phyloP scores from a whole-genome alignment of 2,329 filamentous ascomycete genomes.

The Trichoderma sp. region DNA sequence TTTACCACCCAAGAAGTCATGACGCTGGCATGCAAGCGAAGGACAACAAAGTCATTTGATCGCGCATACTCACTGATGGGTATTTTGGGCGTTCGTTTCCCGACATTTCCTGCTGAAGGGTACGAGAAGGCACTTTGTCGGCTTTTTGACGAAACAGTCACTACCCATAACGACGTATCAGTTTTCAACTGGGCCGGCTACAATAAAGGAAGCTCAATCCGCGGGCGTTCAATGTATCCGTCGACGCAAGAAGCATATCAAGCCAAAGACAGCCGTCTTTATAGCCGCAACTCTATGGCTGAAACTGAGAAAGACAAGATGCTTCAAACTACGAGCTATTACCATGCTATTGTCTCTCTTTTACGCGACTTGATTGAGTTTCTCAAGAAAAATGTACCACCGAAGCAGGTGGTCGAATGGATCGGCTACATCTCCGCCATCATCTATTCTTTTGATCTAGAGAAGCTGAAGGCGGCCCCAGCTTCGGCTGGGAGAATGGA shows the following conservation, averaged over 20 bases:
- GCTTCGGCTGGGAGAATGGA: neutral
- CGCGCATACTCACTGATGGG: constrained; percentile 26
- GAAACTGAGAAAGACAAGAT: constrained; percentile 9
- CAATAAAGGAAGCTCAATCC: constrained; percentile 20
- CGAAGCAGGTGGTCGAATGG: constrained; percentile 20
- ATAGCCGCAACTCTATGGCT: constrained; percentile 1
- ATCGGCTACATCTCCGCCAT: neutral
- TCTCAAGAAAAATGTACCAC: constrained; percentile 5
- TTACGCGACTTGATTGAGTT: constrained; percentile 11
- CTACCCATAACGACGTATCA: constrained; percentile 19
- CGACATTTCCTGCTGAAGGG: constrained; percentile 24
- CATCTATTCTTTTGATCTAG: neutral
- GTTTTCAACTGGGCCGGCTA: constrained; percentile 25
- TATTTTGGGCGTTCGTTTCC: constrained; percentile 22
- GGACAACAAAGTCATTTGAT: constrained; percentile 18
- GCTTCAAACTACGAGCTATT: neutral
- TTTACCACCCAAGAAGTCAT: constrained; percentile 22
- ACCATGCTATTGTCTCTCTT: constrained; percentile 5
- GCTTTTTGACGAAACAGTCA: constrained; percentile 24
- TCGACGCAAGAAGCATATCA: constrained; percentile 19
- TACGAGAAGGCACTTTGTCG: constrained; percentile 23
- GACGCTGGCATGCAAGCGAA: constrained; percentile 13
- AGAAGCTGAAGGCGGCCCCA: neutral
- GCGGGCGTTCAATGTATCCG: constrained; percentile 26
- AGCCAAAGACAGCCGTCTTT: neutral